Evolutionary conservation across 2,329 filamentous ascomycete genomes (phyloP).

Genomic region (Talaromyces pinophilus): DNA sequence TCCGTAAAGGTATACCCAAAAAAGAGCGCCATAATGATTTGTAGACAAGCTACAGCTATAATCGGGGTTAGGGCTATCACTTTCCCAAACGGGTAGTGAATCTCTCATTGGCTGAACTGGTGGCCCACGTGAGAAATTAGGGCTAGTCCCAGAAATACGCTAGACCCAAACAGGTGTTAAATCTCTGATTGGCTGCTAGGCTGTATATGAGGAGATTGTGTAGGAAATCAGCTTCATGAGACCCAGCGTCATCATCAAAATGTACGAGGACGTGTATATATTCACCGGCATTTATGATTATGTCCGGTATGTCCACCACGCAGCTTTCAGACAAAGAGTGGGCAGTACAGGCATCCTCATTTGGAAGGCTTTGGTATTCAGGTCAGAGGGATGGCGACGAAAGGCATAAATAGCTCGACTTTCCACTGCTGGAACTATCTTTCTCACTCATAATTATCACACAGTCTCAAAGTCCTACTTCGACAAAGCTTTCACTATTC

Average conservation of each 20-base stretch:
- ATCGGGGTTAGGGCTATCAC: not conserved
- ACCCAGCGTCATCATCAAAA: not conserved
- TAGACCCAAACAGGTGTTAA: constrained; percentile 9
- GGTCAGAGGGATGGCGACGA: not conserved
- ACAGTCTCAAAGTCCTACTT: not conserved
- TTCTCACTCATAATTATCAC: not conserved
- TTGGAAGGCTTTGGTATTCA: not conserved
- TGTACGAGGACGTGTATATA: too few species aligned
- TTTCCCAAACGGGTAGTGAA: constrained; percentile 12
- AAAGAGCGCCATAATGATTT: not conserved
- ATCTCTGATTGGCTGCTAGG: constrained; percentile 18
- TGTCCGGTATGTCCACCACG: constrained; percentile 16
- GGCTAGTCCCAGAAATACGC: not conserved
- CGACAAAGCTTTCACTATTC: not conserved
- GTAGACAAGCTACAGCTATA: not conserved
- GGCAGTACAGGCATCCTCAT: not conserved
- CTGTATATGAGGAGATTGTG: not conserved
- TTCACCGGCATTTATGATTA: not conserved
- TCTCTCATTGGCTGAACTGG: not conserved
- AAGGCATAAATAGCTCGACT: constrained; percentile 10
- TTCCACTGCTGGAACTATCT: not conserved
- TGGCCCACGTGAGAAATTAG: not conserved
- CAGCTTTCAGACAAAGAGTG: not conserved
- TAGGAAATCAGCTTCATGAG: not conserved
- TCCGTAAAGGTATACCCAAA: not conserved